Percentiles rank a stretch among this genome's conserved stretches.
Conservation (phyloP, 345 rosid species). For the Rhodamnia argentea region DNA sequence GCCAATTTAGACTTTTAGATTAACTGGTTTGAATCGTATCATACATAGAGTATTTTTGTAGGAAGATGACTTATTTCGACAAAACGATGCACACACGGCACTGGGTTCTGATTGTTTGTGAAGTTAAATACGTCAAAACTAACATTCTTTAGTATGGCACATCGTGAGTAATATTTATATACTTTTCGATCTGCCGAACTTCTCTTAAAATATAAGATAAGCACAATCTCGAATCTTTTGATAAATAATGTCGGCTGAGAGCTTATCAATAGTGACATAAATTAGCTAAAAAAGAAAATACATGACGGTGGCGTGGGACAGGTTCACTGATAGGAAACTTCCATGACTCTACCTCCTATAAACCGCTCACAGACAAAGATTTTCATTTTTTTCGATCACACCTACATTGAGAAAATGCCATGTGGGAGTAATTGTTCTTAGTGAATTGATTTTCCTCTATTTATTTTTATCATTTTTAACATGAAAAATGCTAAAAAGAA, state of each 20-base stretch:
- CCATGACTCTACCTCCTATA: background rate
- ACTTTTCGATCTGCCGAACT: background rate
- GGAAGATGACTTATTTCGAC: background rate
- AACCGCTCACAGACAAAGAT: background rate
- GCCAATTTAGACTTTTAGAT: background rate
- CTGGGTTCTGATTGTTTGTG: background rate
- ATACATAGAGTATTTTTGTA: background rate
- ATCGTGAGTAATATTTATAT: background rate
- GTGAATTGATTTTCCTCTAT: background rate
- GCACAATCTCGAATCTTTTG: background rate
- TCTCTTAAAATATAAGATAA: background rate
- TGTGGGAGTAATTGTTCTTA: background rate
- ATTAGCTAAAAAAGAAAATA: background rate
- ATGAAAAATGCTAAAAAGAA: no score
- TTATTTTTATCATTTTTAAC: background rate
- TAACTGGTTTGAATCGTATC: background rate
- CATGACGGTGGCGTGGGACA: background rate
- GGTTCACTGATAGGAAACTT: background rate
- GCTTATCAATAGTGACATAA: background rate
- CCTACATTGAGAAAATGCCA: background rate
- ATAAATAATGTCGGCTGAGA: background rate
- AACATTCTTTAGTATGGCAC: background rate
- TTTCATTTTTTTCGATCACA: background rate
- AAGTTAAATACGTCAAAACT: background rate
- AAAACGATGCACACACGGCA: background rate